Conservation (phyloP, 257 asterid species). For the Solanum sitiens region DNA sequence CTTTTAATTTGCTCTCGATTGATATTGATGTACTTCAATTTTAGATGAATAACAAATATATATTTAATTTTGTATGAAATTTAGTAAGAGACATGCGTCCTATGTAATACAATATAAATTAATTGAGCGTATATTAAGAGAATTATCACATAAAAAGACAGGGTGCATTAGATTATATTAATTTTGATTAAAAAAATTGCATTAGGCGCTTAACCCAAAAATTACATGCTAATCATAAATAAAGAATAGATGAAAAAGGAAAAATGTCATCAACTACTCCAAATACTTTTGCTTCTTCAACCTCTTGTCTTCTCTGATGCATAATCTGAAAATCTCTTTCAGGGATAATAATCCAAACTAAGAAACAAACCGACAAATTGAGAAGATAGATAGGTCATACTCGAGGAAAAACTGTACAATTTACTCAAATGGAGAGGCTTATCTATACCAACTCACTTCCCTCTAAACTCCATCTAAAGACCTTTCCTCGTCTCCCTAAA, state of each 20-base stretch:
- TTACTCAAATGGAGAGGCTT: constrained; percentile 53
- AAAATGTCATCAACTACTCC: not conserved
- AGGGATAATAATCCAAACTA: not conserved
- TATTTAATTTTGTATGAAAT: too few relatives aligned
- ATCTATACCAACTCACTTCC: constrained; percentile 47
- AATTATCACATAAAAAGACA: too few relatives aligned
- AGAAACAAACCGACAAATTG: not conserved
- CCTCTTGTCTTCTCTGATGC: not conserved
- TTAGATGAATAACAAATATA: too few relatives aligned
- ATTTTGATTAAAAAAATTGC: not conserved
- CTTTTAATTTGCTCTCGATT: too few relatives aligned
- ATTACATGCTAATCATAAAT: not conserved
- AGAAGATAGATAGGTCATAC: not conserved
- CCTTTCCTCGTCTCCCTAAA: constrained; percentile 31
- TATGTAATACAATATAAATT: too few relatives aligned
- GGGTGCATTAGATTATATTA: too few relatives aligned
- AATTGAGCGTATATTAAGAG: too few relatives aligned
- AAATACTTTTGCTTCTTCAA: not conserved
- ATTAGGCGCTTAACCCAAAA: not conserved
- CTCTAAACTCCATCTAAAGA: constrained; percentile 23
- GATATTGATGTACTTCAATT: too few relatives aligned
- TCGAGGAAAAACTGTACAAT: not conserved
- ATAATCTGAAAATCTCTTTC: not conserved
- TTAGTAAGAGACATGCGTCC: too few relatives aligned
- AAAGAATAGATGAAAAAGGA: not conserved